Conservation (phyloP, 2,329 filamentous ascomycete species). For the Clarireedia monteithiana region DNA sequence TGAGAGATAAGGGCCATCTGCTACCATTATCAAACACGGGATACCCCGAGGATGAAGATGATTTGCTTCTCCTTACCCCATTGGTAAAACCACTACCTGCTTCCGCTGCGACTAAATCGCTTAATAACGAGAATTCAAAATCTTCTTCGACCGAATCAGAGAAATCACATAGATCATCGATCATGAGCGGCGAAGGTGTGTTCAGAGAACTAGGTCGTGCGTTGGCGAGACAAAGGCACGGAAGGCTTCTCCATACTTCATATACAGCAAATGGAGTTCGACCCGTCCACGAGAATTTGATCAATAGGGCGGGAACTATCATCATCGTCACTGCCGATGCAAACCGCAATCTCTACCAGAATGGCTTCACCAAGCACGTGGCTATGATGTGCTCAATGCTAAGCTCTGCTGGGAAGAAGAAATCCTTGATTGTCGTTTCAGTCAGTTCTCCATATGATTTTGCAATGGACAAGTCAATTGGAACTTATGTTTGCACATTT, state of each 20-base stretch:
- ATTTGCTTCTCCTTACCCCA: constrained; percentile 81
- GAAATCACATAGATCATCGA: constrained; percentile 45
- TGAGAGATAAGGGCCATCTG: constrained; percentile 79
- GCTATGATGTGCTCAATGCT: constrained; percentile 91
- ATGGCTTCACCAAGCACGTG: constrained; percentile 92
- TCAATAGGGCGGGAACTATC: constrained; percentile 79
- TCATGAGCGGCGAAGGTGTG: constrained; percentile 89
- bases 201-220: constrained; percentile 85
- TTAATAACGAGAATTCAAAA: constrained; percentile 45
- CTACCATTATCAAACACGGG: constrained; percentile 77
- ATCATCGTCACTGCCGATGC: constrained; percentile 90
- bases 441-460: constrained; percentile 97
- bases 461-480: constrained; percentile 82
- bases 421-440: constrained; percentile 82
- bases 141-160: constrained; percentile 40
- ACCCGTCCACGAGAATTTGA: constrained; percentile 87
- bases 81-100: constrained; percentile 88
- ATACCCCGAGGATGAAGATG: constrained; percentile 82
- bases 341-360: constrained; percentile 87
- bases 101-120: constrained; percentile 69
- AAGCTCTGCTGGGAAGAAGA: constrained; percentile 69
- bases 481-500: constrained; percentile 91
- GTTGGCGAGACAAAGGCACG: constrained; percentile 76
- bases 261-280: constrained; percentile 91
- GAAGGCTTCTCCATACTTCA: constrained; percentile 84